Evolutionary conservation across 495 filamentous ascomycete species (phyloP).

Genomic region (Penicillium lividum): DNA sequence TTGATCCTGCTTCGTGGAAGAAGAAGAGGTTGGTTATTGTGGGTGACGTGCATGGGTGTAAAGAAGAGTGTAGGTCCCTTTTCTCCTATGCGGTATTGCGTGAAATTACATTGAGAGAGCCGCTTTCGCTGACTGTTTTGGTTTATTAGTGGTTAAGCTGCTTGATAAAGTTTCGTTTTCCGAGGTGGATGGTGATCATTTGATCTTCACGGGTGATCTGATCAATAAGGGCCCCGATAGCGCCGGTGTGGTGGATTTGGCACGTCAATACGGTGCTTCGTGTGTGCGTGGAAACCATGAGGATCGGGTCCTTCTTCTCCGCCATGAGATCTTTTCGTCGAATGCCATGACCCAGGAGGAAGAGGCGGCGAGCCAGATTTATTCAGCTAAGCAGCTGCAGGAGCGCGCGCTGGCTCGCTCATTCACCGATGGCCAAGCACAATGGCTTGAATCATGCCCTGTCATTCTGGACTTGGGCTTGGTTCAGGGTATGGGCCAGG

Average conservation of each 20-base stretch:
- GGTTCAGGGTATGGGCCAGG: conserved; percentile 56
- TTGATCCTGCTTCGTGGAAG: conserved; percentile 18
- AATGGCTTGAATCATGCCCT: conserved; percentile 72
- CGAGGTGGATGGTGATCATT: conserved; percentile 60
- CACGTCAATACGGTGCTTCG: conserved; percentile 65
- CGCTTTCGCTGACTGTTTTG: conserved; percentile 3
- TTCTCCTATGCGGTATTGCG: not conserved
- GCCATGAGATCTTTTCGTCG: conserved; percentile 40
- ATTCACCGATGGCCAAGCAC: conserved; percentile 59
- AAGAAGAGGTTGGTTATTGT: conserved; percentile 66
- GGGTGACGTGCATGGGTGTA: conserved; percentile 90
- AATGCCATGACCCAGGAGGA: conserved; percentile 16
- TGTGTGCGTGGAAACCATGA: conserved; percentile 94
- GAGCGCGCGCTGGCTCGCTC: conserved; percentile 51
- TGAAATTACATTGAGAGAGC: not conserved
- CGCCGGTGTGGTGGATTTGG: conserved; percentile 72
- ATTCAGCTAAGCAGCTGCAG: conserved; percentile 28
- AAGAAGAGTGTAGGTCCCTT: conserved; percentile 53
- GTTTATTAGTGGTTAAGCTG: conserved; percentile 57
- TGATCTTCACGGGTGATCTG: conserved; percentile 82
- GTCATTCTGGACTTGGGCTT: conserved; percentile 70
- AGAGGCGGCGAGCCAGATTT: conserved; percentile 7
- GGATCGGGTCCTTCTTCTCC: conserved; percentile 67
- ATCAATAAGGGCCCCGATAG: conserved; percentile 89
- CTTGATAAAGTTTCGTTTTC: conserved; percentile 69